Evolutionary conservation across 805 yeast genomes (phyloP).

Genomic region (Ogataea methanolica): DNA sequence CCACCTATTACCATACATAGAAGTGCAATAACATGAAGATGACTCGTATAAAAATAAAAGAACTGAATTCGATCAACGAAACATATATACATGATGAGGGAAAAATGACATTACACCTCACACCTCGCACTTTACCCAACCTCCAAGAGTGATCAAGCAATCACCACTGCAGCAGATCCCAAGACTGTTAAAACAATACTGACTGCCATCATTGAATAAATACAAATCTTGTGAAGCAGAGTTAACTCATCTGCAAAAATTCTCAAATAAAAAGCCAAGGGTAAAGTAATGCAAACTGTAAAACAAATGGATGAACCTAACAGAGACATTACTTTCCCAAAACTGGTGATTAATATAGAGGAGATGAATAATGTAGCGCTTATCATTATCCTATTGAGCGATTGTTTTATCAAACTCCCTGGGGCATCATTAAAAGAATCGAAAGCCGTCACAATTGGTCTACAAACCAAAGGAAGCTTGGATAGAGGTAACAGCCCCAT

Average conservation of each 20-base stretch:
- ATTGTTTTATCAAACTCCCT: slow-evolving; percentile 4
- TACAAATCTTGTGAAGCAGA: slow-evolving; percentile 32
- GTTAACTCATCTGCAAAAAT: slow-evolving; percentile 45
- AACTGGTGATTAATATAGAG: slow-evolving; percentile 67
- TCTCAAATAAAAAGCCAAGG: slow-evolving; percentile 64
- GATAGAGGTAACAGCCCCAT: slow-evolving; percentile 84
- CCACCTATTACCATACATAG: too few species aligned
- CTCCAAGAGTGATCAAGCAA: slow-evolving; percentile 1
- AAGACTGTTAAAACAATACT: slow-evolving; percentile 46
- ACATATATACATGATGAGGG: neutral
- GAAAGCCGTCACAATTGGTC: slow-evolving; percentile 72
- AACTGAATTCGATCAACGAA: neutral
- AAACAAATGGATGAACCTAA: slow-evolving; percentile 80
- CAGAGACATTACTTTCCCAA: slow-evolving; percentile 77
- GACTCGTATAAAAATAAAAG: neutral
- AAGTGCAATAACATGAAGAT: neutral
- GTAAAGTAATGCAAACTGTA: slow-evolving; percentile 73
- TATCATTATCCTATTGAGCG: slow-evolving; percentile 39
- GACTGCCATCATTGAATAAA: slow-evolving; percentile 39
- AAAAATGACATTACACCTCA: slow-evolving; percentile 1
- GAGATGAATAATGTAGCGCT: slow-evolving; percentile 53
- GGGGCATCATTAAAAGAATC: slow-evolving; percentile 33
- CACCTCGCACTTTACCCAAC: too few species aligned
- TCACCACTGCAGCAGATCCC: slow-evolving; percentile 56
- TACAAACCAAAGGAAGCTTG: slow-evolving; percentile 76